Base-by-base conservation (phyloP, 441 rosid species). In the Croton laevigatus region DNA sequence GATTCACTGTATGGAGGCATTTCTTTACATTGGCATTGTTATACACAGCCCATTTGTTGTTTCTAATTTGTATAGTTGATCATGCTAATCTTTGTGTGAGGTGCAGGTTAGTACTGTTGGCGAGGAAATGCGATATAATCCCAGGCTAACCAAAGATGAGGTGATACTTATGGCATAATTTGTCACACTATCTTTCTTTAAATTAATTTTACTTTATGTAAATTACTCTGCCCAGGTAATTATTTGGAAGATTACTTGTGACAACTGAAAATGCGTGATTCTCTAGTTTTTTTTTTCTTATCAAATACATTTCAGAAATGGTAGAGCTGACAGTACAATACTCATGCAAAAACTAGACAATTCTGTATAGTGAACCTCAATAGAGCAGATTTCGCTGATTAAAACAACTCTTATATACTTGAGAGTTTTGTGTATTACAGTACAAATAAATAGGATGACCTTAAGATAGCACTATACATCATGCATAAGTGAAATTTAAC, bases 41-140 rank as follows among this genome's bases (percentile, higher is more conserved):
- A 51, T 48, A 19, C 20, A 58, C 32, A 27, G 32, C 32, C 32
- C 32, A 27, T 27, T 27, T 27, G 2, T 1, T 1, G 32, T 27
- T 27, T 64, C 20, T 59, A 19, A 20, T 66, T 65, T 13, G 22
- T 49, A n/a, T 19, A 4, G 66, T 40, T 49, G 59, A 63, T 76
- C 71, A 69, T 59, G 53, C 57, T 6, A 59, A 64, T 55, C 44
- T 20, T 59, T 27, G 60, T 60, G 40, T 40, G 53, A 16, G 36
- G 10, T 74, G 78, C 80, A 92, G 98, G 94, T 89, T 20, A 94
- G 93, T 74, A 84, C 96, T 16, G 97, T 94, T 49, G 97, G 86
- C 78, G 98, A 94, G 79, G 98, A 94, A 86, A 82, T 81, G 78
- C 80, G 72, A 49, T 80, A 84, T 62, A 94, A 94, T 75, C 90